These are phyloP conservation scores for Calycina marina DNA, from an alignment of 2,329 filamentous ascomycete genomes.

Conservation along the genomic window DNA sequence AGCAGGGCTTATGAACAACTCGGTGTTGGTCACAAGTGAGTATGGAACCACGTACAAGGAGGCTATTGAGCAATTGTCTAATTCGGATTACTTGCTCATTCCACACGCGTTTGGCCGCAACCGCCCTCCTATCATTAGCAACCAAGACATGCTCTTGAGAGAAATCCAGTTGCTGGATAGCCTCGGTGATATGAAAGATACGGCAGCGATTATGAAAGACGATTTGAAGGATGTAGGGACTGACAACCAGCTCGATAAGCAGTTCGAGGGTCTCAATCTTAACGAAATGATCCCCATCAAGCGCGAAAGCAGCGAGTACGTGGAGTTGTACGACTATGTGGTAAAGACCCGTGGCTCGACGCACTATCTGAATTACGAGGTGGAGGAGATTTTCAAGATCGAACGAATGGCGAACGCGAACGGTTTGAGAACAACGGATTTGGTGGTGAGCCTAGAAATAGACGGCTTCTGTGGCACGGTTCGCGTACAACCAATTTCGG, in stretches of 20 bases:
- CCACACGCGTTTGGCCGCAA: constrained; percentile 68
- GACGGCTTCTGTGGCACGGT: constrained; percentile 76
- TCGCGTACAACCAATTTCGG: constrained; percentile 73
- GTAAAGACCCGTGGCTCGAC: constrained; percentile 49
- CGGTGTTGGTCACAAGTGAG: constrained; percentile 28
- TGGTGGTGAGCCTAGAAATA: constrained; percentile 33
- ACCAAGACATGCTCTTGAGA: constrained; percentile 43
- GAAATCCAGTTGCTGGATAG: constrained; percentile 72
- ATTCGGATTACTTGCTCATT: constrained; percentile 68
- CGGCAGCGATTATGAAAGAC: constrained; percentile 61
- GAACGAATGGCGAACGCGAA: constrained; percentile 57
- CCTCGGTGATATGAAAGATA: constrained; percentile 73
- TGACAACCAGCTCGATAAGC: constrained; percentile 54
- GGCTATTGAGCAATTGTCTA: constrained; percentile 52
- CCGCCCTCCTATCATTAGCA: constrained; percentile 52
- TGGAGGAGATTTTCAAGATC: constrained; percentile 72
- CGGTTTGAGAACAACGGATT: constrained; percentile 48
- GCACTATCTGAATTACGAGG: constrained; percentile 42
- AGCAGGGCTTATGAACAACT: constrained; percentile 46
- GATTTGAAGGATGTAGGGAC: constrained; percentile 34
- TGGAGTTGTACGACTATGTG: constrained; percentile 51
- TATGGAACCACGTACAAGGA: constrained; percentile 25
- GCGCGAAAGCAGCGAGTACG: constrained; percentile 39
- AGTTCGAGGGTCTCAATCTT: constrained; percentile 57
- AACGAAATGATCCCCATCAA: constrained; percentile 53